Evolutionary conservation across 805 yeast genomes (phyloP), one percentile per base, ranked within the genome.

Genomic region (Lipomyces mesembrius): DNA sequence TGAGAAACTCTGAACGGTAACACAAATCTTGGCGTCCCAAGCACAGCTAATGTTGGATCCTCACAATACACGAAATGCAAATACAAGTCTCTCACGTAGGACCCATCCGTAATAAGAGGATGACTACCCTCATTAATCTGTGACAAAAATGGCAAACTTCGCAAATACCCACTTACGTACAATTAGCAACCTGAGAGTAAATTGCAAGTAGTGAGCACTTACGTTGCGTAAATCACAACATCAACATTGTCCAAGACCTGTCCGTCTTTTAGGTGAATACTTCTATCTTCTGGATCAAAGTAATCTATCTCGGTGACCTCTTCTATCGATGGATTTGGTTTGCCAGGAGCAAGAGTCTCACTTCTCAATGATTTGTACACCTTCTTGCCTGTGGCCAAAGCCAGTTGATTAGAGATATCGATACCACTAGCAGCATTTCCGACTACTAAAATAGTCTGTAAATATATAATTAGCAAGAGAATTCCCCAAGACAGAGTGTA

Each of bases 381-480:
- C 60, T 77, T 79, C 27, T 73, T 71, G 9, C 81, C 77, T 57
- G 84, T 78, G 2, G 66, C 74, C 1, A 80, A 78, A 1, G 87
- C 84, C 22, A 88, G 74, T 74, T 89, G 93, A 64, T 82, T 83
- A 1, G 91, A 84, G 54, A 90, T 79, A 74, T 92, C 97, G 22
- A 86, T 84, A 34, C 94, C 97, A 37, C 92, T 87, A 1, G 95
- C 89, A 11, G 88, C 86, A 72, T 87, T 88, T 0, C 96, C 96
- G n/a, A 91, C 85, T 6, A 90, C 83, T 56, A 91, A 76, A 17
- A 88, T 85, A 39, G 77, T 81, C 60, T 52, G 29, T 25, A n/a
- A 17, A 17, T 43, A 12, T 43, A 17, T 43, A 12, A n/a, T 52
- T 29, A 29, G 29, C 59, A 56, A 52, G 34, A 25, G 12, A 52